phyloP scores from a whole-genome alignment of 1,139 yeast genomes.

The Pichia sp. region DNA sequence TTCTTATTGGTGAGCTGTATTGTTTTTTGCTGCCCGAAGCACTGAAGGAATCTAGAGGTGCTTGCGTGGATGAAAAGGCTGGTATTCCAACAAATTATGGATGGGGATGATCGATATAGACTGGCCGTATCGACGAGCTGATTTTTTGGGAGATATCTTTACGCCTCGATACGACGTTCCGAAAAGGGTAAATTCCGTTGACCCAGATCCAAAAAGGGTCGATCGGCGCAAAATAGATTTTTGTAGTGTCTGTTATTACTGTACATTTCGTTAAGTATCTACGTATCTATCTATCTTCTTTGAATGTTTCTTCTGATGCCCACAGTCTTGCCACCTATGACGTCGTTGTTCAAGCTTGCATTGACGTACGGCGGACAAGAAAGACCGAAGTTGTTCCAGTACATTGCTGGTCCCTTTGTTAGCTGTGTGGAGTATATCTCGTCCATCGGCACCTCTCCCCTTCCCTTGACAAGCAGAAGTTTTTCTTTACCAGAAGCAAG shows the following conservation, averaged over 20 bases:
- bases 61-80: too few species aligned
- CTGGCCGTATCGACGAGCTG: background rate
- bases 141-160: background rate
- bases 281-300: conserved; percentile 9
- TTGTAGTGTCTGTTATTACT: too few species aligned
- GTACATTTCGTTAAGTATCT: background rate
- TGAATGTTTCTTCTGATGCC: conserved; percentile 51
- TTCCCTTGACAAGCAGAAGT: conserved; percentile 57
- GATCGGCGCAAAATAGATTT: background rate
- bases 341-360: conserved; percentile 31
- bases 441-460: conserved; percentile 53
- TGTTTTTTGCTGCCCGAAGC: too few species aligned
- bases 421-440: conserved; percentile 30
- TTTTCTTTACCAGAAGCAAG: conserved; percentile 31
- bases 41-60: too few species aligned
- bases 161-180: background rate
- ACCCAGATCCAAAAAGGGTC: background rate
- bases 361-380: conserved; percentile 14
- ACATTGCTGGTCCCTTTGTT: conserved; percentile 2
- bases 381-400: conserved; percentile 12
- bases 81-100: too few species aligned
- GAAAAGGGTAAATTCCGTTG: background rate
- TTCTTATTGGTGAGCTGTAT: background rate
- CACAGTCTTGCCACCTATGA: conserved; percentile 57
- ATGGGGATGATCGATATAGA: background rate